Evolutionary conservation across 331 rosid genomes (phyloP).

Genomic region (Acacia pycnantha): DNA sequence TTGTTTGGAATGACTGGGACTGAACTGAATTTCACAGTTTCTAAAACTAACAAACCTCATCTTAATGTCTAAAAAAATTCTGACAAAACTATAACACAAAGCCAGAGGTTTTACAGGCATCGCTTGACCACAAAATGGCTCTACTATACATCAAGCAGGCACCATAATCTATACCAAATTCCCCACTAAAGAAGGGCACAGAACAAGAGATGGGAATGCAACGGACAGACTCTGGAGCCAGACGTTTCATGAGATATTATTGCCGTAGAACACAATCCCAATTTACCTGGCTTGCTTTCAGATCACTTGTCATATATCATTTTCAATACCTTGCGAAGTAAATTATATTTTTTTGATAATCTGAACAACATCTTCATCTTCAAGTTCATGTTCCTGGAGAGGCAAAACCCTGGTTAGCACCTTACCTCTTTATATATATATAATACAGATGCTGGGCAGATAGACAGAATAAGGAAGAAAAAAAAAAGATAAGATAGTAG

Average conservation of each 20-base stretch:
- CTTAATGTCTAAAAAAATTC: neutral
- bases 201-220: conserved; percentile 7
- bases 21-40: neutral
- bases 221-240: conserved; percentile 10
- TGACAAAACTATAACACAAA: neutral
- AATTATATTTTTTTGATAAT: conserved; percentile 81
- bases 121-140: conserved; percentile 17
- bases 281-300: conserved; percentile 10
- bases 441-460: neutral
- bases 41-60: neutral
- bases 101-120: neutral
- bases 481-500: neutral
- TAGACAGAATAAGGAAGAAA: neutral
- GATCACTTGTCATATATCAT: conserved; percentile 11
- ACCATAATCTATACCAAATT: conserved; percentile 22
- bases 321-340: neutral
- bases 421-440: neutral
- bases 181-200: neutral
- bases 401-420: conserved; percentile 16
- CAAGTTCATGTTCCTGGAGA: conserved; percentile 82
- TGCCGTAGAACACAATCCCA: conserved; percentile 23
- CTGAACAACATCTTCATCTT: conserved; percentile 98
- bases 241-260: neutral
- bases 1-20: neutral
- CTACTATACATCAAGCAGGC: conserved; percentile 29